These are phyloP conservation scores for Fusarium proliferatum DNA, from an alignment of 2,329 filamentous ascomycete genomes.

Conservation along the genomic window DNA sequence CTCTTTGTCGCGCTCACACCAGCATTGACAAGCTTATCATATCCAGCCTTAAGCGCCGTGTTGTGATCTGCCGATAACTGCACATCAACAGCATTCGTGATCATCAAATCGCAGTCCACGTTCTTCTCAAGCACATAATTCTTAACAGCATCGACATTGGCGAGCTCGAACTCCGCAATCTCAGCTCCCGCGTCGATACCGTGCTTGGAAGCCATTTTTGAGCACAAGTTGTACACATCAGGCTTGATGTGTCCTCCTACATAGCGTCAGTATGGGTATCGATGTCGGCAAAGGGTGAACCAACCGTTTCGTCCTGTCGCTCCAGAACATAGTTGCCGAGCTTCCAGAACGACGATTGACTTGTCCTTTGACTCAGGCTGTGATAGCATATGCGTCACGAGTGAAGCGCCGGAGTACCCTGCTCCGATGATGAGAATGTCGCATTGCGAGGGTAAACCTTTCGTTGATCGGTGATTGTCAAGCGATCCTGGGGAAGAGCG, in stretches of 20 bases:
- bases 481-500: neutral
- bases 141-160: constrained; percentile 45
- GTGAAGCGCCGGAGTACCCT: constrained; percentile 58
- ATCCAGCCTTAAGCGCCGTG: constrained; percentile 41
- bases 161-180: constrained; percentile 31
- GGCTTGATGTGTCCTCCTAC: constrained; percentile 34
- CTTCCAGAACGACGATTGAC: constrained; percentile 49
- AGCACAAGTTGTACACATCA: constrained; percentile 18
- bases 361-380: constrained; percentile 23
- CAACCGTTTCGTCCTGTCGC: constrained; percentile 53
- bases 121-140: constrained; percentile 50
- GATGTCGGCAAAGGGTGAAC: neutral
- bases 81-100: constrained; percentile 55
- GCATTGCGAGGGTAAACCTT: constrained; percentile 49
- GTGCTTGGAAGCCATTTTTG: neutral
- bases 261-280: accelerated
- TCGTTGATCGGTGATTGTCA: neutral
- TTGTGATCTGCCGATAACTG: constrained; percentile 45
- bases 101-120: constrained; percentile 58
- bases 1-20: neutral
- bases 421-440: constrained; percentile 61
- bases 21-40: constrained; percentile 47
- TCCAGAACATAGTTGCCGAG: constrained; percentile 51
- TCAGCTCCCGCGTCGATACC: constrained; percentile 37
- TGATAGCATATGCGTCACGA: constrained; percentile 55